phyloP scores from a whole-genome alignment of 805 yeast genomes.

The Saccharomycopsis malanga region DNA sequence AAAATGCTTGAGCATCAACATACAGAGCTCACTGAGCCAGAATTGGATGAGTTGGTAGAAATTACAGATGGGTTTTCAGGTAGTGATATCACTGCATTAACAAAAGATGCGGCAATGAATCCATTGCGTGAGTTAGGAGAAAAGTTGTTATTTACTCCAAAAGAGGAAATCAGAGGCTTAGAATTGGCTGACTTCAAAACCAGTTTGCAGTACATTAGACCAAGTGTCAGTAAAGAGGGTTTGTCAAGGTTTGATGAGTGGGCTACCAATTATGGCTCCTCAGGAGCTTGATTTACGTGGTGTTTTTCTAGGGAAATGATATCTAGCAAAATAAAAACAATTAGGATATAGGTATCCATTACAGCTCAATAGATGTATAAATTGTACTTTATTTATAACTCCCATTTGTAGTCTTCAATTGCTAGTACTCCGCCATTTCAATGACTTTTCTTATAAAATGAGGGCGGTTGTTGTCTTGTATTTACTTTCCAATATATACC shows the following conservation, averaged over 20 bases:
- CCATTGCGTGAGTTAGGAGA: slow-evolving; percentile 90
- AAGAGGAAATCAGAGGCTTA: slow-evolving; percentile 75
- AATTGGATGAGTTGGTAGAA: slow-evolving; percentile 51
- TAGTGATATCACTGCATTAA: slow-evolving; percentile 87
- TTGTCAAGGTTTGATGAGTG: slow-evolving; percentile 75
- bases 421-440: too few relatives aligned
- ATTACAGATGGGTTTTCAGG: slow-evolving; percentile 87
- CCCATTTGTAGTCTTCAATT: too few relatives aligned
- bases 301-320: not conserved
- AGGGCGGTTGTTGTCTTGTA: too few relatives aligned
- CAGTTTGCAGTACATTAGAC: slow-evolving; percentile 74
- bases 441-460: too few relatives aligned
- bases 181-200: slow-evolving; percentile 64
- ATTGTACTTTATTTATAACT: too few relatives aligned
- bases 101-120: slow-evolving; percentile 98
- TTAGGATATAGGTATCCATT: too few relatives aligned
- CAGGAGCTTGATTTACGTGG: slow-evolving; percentile 58
- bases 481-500: too few relatives aligned
- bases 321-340: too few relatives aligned
- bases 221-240: slow-evolving; percentile 83
- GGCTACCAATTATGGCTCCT: slow-evolving; percentile 83
- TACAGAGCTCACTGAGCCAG: slow-evolving; percentile 55
- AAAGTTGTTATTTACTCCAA: slow-evolving; percentile 57
- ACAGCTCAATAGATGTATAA: too few relatives aligned
- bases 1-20: slow-evolving; percentile 64